These are phyloP conservation scores for Fusarium sp. DNA, from an alignment of 2,329 filamentous ascomycete species.

Conservation along the genomic window DNA sequence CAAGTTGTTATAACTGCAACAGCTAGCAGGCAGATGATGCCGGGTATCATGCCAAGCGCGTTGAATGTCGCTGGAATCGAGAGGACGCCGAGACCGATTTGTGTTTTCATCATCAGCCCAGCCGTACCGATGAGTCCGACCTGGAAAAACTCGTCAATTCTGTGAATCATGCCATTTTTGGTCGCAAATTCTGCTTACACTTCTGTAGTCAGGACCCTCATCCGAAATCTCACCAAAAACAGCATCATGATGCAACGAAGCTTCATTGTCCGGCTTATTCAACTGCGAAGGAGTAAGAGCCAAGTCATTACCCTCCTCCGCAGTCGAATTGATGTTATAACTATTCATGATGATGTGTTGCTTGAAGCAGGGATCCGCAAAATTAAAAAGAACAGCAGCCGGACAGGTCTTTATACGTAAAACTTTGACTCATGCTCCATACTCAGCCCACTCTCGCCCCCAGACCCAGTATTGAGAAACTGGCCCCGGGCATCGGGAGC, in stretches of 20 bases:
- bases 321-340: background rate
- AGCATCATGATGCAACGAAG: slow-evolving; percentile 35
- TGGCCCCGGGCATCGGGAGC: background rate
- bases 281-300: background rate
- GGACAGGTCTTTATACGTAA: slow-evolving; percentile 2
- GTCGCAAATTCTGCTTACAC: slow-evolving; percentile 28
- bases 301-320: background rate
- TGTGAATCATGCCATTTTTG: background rate
- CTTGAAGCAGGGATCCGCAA: background rate
- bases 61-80: slow-evolving; percentile 59
- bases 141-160: slow-evolving; percentile 23
- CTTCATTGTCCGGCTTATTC: background rate
- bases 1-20: slow-evolving; percentile 58
- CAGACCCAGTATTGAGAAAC: slow-evolving; percentile 3
- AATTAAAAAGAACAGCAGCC: background rate
- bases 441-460: slow-evolving; percentile 4
- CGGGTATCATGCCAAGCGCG: slow-evolving; percentile 57
- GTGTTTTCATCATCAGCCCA: slow-evolving; percentile 58
- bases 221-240: slow-evolving; percentile 45
- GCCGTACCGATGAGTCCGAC: slow-evolving; percentile 55
- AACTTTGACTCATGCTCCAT: slow-evolving; percentile 2
- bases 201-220: slow-evolving; percentile 45
- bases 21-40: slow-evolving; percentile 53
- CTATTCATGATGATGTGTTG: background rate
- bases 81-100: slow-evolving; percentile 57